A percentile compares a stretch with the other conserved stretches of the same genome.
phyloP scores from a whole-genome alignment of 2,329 filamentous ascomycete species.

The Aspergillus ibericus region DNA sequence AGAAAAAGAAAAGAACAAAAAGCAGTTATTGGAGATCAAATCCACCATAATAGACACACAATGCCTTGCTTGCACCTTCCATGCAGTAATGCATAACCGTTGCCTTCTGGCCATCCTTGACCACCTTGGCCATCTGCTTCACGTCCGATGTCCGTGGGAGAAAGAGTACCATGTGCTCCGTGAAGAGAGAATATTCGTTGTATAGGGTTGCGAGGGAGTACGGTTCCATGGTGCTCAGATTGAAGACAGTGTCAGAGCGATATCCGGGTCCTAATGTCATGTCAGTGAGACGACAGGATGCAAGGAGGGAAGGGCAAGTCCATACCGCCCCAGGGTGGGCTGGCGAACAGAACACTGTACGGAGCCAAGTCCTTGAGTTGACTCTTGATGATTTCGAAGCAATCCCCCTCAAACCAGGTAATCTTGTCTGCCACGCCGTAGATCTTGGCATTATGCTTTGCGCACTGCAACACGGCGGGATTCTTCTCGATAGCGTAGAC shows the following conservation, averaged over 20 bases:
- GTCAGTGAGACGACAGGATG: neutral
- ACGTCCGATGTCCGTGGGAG: slow-evolving; percentile 83
- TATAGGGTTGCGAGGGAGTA: slow-evolving; percentile 70
- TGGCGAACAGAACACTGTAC: slow-evolving; percentile 66
- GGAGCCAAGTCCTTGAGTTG: slow-evolving; percentile 50
- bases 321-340: slow-evolving; percentile 72
- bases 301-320: neutral
- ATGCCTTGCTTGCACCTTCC: slow-evolving; percentile 78
- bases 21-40: slow-evolving; percentile 43
- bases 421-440: slow-evolving; percentile 79
- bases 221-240: slow-evolving; percentile 82
- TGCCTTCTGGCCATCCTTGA: slow-evolving; percentile 56
- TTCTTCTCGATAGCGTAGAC: slow-evolving; percentile 90
- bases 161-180: slow-evolving; percentile 67
- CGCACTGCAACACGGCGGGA: slow-evolving; percentile 76
- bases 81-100: slow-evolving; percentile 89
- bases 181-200: slow-evolving; percentile 56
- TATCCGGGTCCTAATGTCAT: slow-evolving; percentile 60
- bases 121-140: slow-evolving; percentile 67
- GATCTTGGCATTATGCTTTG: slow-evolving; percentile 84
- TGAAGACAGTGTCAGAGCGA: slow-evolving; percentile 68
- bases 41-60: slow-evolving; percentile 60
- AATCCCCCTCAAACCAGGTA: slow-evolving; percentile 84
- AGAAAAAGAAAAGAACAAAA: neutral
- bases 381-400: slow-evolving; percentile 68